Evolutionary conservation across 2,329 filamentous ascomycete species (phyloP).

Genomic region (Bretziella fagacearum): DNA sequence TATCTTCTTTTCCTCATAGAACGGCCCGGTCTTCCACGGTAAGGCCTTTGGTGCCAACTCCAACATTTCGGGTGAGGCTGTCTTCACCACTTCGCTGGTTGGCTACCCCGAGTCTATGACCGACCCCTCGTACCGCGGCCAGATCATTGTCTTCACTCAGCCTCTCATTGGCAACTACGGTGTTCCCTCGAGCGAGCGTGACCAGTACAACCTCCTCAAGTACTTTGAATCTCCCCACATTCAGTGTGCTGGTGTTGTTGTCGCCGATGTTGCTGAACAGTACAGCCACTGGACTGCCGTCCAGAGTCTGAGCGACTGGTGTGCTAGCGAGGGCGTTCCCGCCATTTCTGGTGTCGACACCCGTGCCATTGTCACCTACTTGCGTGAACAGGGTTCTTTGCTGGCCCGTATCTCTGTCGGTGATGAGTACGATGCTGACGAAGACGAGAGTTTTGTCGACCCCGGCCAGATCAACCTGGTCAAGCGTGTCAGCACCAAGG

Average conservation of each 20-base stretch:
- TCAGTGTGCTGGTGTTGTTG: slow-evolving; percentile 88
- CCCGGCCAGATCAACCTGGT: slow-evolving; percentile 95
- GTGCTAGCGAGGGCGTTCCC: slow-evolving; percentile 85
- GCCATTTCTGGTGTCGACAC: slow-evolving; percentile 96
- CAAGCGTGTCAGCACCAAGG: slow-evolving; percentile 91
- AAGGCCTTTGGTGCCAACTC: slow-evolving; percentile 92
- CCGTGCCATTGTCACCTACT: slow-evolving; percentile 83
- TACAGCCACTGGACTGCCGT: slow-evolving; percentile 99
- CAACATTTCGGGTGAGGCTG: slow-evolving; percentile 94
- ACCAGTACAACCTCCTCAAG: slow-evolving; percentile 79
- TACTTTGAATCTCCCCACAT: slow-evolving; percentile 98
- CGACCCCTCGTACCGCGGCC: slow-evolving; percentile 74
- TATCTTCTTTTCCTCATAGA: slow-evolving; percentile 31
- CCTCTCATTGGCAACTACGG: slow-evolving; percentile 98
- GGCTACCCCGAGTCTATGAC: slow-evolving; percentile 94
- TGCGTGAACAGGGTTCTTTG: slow-evolving; percentile 93
- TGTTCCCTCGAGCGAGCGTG: slow-evolving; percentile 70
- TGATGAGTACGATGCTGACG: slow-evolving; percentile 95
- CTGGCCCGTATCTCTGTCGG: slow-evolving; percentile 87
- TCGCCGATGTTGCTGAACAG: slow-evolving; percentile 79
- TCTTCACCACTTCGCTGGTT: slow-evolving; percentile 95
- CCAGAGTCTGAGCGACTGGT: slow-evolving; percentile 85
- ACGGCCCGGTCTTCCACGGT: slow-evolving; percentile 90
- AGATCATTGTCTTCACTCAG: slow-evolving; percentile 97
- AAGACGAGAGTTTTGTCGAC: slow-evolving; percentile 91